A percentile compares a stretch with the other conserved stretches of the same genome.
Conservation (phyloP, 768 basidiomycete genomes). For the Cubamyces sp. region DNA sequence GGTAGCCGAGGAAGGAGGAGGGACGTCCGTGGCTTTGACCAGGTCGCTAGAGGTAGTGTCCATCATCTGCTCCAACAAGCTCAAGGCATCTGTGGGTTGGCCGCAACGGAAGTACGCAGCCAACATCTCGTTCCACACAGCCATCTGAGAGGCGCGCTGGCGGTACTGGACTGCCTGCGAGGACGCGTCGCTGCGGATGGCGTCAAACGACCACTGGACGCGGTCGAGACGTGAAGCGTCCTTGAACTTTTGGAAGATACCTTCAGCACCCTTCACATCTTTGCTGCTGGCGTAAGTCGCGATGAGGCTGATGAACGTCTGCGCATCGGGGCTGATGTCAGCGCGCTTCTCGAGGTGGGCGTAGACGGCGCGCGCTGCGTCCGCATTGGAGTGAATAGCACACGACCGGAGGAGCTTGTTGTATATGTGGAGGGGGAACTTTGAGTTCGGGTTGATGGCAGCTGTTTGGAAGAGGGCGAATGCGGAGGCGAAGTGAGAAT, state of each 20-base stretch:
- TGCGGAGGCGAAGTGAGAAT: slow-evolving; percentile 74
- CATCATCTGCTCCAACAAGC: slow-evolving; percentile 73
- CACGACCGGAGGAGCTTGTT: slow-evolving; percentile 62
- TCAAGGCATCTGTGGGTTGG: slow-evolving; percentile 64
- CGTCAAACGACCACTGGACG: slow-evolving; percentile 37
- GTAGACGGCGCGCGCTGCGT: slow-evolving; percentile 67
- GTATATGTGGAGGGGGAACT: slow-evolving; percentile 48
- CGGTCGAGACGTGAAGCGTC: slow-evolving; percentile 43
- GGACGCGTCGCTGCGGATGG: slow-evolving; percentile 23
- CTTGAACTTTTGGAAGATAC: slow-evolving; percentile 66
- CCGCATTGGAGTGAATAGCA: slow-evolving; percentile 56
- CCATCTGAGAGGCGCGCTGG: slow-evolving; percentile 37
- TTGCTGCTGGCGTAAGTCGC: slow-evolving; percentile 56
- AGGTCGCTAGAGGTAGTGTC: slow-evolving; percentile 40
- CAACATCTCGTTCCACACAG: slow-evolving; percentile 78
- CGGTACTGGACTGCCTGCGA: slow-evolving; percentile 1
- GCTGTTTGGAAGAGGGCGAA: slow-evolving; percentile 73
- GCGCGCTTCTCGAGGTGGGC: slow-evolving; percentile 57
- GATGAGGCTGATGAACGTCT: slow-evolving; percentile 59
- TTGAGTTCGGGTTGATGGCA: slow-evolving; percentile 40
- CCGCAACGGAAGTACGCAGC: slow-evolving; percentile 70
- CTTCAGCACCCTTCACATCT: slow-evolving; percentile 53
- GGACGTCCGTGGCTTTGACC: slow-evolving; percentile 47
- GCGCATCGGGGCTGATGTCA: slow-evolving; percentile 37
- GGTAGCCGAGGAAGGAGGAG: slow-evolving; percentile 63